These are phyloP conservation scores for Penicillium daleae DNA, from an alignment of 495 filamentous ascomycete genomes.

Conservation along the genomic window DNA sequence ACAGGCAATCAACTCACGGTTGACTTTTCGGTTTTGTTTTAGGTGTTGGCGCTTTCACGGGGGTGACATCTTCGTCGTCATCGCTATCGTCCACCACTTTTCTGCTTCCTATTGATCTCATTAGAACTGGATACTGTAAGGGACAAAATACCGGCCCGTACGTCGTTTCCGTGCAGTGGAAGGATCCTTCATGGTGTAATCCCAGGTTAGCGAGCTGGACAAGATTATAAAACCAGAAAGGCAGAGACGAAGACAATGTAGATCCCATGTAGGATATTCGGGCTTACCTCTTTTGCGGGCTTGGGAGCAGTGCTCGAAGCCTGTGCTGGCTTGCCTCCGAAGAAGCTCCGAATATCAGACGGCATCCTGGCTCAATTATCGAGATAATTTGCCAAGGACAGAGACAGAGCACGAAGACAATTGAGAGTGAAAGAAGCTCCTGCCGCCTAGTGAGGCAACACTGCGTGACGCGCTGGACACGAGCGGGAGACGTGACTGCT, in stretches of 20 bases:
- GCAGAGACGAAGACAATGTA: not conserved
- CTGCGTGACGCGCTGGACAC: constrained; percentile 34
- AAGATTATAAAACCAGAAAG: not conserved
- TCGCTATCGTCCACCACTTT: constrained; percentile 80
- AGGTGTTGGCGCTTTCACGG: constrained; percentile 43
- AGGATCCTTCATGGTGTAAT: constrained; percentile 33
- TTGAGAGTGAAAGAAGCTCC: constrained; percentile 10
- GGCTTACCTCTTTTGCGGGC: constrained; percentile 46
- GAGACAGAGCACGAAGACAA: not conserved
- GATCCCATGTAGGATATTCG: not conserved
- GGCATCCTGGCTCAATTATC: constrained; percentile 55
- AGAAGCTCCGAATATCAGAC: constrained; percentile 79
- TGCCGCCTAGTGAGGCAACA: constrained; percentile 9
- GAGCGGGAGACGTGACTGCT: constrained; percentile 40
- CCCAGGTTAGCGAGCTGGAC: constrained; percentile 9
- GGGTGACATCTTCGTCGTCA: constrained; percentile 60
- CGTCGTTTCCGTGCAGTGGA: constrained; percentile 43
- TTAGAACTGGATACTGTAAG: constrained; percentile 15
- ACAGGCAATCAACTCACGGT: constrained; percentile 29
- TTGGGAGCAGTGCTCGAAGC: constrained; percentile 37
- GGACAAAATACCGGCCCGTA: constrained; percentile 25
- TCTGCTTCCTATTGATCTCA: constrained; percentile 53
- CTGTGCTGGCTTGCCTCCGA: constrained; percentile 58
- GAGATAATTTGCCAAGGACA: not conserved
- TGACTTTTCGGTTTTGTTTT: constrained; percentile 51